Evolutionary conservation across 2,329 filamentous ascomycete species (phyloP), one percentile per base, ranked within the genome.

Genomic region (Fusarium dimerum): DNA sequence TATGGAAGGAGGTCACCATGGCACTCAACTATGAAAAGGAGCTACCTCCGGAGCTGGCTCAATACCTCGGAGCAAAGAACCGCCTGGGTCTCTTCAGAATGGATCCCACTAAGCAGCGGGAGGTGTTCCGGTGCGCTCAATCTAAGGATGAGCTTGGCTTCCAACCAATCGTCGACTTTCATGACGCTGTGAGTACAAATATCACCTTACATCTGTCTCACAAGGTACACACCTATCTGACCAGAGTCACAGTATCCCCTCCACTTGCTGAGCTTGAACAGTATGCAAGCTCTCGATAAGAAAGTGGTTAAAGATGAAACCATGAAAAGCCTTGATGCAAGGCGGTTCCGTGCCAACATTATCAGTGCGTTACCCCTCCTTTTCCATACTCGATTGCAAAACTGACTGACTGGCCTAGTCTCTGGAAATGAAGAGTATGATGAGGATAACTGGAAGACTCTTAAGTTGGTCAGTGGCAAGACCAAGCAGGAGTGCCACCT

Each of bases 291-390:
- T 45, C 76, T 89, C 26, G 82, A 85, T 53, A 70, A 74, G 2
- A 74, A 81, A 43, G 76, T 89, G 8, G 76, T 78, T 2, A 78
- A 78, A 58, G 77, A 78, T 45, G 71, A 77, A 20, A 64, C 65
- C 7, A 65, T 80, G 16, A 74, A 76, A 29, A 72, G 77, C 29
- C 75, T 91, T 1, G 83, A 87, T 50, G 80, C 82, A 9, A 72
- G 80, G 15, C 80, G 86, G 12, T 92, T 90, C 70, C 80, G 88
- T 20, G 81, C 88, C 38, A 92, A 92, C 62, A 83, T 92, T 34
- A 85, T 90, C 59, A 71, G 82, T 85, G 69, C 68, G 13, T 17
- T 17, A 26, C 16, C 20, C 12, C 32, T 36, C 12, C 38, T 17
- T 9, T 40, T 29, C 9, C 50, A 48, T 48, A 36, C 43, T 32